Evolutionary conservation across 176 grass and related monocot genomes (phyloP), one percentile per base, ranked within the genome.

Genomic region (barley (Hordeum vulgare)): DNA sequence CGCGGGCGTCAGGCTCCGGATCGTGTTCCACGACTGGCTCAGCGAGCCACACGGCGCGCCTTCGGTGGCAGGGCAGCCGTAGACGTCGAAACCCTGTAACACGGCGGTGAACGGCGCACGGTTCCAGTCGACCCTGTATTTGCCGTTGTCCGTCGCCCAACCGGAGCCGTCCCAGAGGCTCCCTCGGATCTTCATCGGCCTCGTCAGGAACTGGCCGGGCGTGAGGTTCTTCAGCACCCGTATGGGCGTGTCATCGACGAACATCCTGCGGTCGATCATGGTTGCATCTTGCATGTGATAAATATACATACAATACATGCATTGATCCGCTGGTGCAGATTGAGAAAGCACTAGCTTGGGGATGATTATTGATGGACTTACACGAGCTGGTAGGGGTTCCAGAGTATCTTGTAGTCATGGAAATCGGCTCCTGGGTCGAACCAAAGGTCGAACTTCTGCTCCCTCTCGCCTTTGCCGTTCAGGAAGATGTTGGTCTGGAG

Each of bases 311-410:
- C n/a, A n/a, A 20, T 18, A 20, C 8, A 53, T 53, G 6, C 49
- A 53, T 53, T 17, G 49, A 53, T 53, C 49, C 5, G 49, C 2
- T 20, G 20, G 49, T 20, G 49, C 49, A 53, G 49, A 53, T 53
- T 53, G 17, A 6, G 20, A 5, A 20, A 53, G 15, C 15, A 51
- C 15, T 18, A 18, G 6, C 10, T 42, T 3, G 40, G 40, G 49
- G 49, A 20, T 6, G 15, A 51, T 53, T 7, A 51, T 20, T 7
- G 53, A 56, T 9, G 53, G 53, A 0, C 18, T 56, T 56, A 56
- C 93, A 89, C 93, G 14, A 92, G 61, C 36, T 90, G 93, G 81
- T 82, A 86, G 10, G 93, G 88, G 69, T 95, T 95, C 93, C 93
- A 95, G 15, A 95, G 83, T 44, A 92, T 84, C 74, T 57, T 78